A percentile compares a stretch with the other conserved stretches of the same genome.
These are phyloP conservation scores for Saccharomycopsis fodiens DNA, from an alignment of 805 yeast species.

Conservation along the genomic window DNA sequence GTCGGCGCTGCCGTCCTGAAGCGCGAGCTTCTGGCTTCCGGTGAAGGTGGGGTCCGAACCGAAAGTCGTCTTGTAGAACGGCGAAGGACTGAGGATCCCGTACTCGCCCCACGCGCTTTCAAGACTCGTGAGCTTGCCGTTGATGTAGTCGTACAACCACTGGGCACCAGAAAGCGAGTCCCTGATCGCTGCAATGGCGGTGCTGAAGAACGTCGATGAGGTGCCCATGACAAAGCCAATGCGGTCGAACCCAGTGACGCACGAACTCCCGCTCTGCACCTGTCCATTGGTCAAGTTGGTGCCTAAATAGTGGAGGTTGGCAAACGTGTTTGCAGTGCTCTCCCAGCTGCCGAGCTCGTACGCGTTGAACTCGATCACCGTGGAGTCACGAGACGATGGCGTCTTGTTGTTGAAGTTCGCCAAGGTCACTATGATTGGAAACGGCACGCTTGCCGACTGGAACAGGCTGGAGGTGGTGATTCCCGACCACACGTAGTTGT, in stretches of 20 bases:
- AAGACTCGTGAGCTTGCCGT: conserved; percentile 38
- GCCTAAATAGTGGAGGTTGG: conserved; percentile 64
- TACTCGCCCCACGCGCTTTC: conserved; percentile 46
- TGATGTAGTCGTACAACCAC: conserved; percentile 34
- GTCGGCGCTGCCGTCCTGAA: conserved; percentile 73
- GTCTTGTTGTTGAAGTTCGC: conserved; percentile 58
- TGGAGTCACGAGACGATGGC: conserved; percentile 57
- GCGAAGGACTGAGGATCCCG: conserved; percentile 60
- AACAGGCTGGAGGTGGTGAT: conserved; percentile 56
- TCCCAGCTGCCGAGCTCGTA: conserved; percentile 87
- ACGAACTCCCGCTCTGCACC: conserved; percentile 31
- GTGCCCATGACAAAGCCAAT: conserved; percentile 80
- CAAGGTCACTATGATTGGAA: conserved; percentile 58
- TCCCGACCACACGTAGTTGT: conserved; percentile 50
- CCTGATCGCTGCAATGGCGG: conserved; percentile 27
- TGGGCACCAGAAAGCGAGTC: background rate
- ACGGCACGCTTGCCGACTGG: conserved; percentile 58
- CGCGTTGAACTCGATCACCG: conserved; percentile 58
- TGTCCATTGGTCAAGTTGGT: conserved; percentile 53
- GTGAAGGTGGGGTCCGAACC: conserved; percentile 33
- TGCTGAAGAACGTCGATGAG: conserved; percentile 74
- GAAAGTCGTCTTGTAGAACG: conserved; percentile 43
- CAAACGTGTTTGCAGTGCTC: conserved; percentile 56
- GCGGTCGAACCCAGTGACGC: conserved; percentile 69
- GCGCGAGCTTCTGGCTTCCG: conserved; percentile 36